A percentile compares a stretch with the other conserved stretches of the same genome.
phyloP scores from a whole-genome alignment of 2,329 filamentous ascomycete species.

The Ceratocystis ficicola region DNA sequence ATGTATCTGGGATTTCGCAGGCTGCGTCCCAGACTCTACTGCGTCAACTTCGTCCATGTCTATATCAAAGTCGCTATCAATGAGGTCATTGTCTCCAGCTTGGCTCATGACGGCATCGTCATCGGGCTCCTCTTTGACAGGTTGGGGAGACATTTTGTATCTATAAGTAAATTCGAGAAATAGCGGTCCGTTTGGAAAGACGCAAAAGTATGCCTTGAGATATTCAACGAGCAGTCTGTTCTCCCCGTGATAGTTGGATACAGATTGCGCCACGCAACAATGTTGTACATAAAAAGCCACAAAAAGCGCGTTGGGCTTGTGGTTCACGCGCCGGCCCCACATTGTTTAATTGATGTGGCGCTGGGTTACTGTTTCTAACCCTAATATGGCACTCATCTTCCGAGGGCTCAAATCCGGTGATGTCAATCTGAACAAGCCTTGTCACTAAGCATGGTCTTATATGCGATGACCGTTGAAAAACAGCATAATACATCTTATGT shows the following conservation, averaged over 20 bases:
- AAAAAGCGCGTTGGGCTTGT: background rate
- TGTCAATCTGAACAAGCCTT: no score
- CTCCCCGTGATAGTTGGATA: no score
- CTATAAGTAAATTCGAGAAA: background rate
- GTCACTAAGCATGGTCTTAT: no score
- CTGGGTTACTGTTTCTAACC: no score
- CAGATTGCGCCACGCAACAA: no score
- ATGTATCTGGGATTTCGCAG: background rate
- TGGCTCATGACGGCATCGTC: conserved; percentile 33
- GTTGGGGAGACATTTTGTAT: conserved; percentile 3
- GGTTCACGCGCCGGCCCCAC: conserved; percentile 4
- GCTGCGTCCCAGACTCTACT: conserved; percentile 22
- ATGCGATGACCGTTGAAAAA: no score
- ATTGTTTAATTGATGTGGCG: conserved; percentile 16
- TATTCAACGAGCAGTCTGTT: no score
- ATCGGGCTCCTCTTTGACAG: conserved; percentile 13
- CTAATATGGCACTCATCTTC: no score
- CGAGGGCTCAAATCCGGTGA: no score
- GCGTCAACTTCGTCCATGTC: conserved; percentile 25
- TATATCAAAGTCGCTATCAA: conserved; percentile 20
- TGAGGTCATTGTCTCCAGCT: conserved; percentile 17
- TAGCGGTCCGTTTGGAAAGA: background rate
- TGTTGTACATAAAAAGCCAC: background rate
- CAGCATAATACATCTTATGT: background rate
- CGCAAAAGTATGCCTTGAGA: background rate